Evolutionary conservation across 1,284 basidiomycete genomes (phyloP), one percentile per base, ranked within the genome.

Genomic region (Wallemia ichthyophaga): DNA sequence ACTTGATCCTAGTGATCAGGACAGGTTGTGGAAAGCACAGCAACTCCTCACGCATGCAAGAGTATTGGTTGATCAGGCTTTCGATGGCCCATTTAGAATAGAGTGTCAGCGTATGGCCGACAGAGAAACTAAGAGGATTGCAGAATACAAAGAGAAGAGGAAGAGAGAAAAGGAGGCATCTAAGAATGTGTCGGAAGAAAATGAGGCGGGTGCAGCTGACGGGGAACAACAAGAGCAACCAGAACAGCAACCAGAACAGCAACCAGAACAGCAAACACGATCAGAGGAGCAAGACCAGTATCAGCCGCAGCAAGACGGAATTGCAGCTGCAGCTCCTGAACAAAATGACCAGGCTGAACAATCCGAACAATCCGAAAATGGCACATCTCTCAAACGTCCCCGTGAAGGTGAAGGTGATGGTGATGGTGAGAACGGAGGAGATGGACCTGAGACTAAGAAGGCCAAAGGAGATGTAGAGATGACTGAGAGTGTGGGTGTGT

Each of bases 41-140:
- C 83, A 88, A 59, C 87, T 98, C 87, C 77, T 81, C 61, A 89
- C 81, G 27, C 80, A 87, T 56, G 78, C 87, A 0, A 76, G 85
- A 66, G 80, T 95, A 61, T 82, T 88, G 71, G 77, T 94, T 60
- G 80, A 85, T 65, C 70, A 71, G 62, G 82, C 85, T 64, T 89
- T 95, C 67, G 94, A 98, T 67, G 76, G 78, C 0, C 75, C 78
- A 57, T 85, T 95, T 69, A 73, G 75, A 53, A 66, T 81, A 27
- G 91, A 95, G 67, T 96, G 91, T 68, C 82, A 84, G 68, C 75
- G 83, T 60, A 92, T 92, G 83, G 83, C 84, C 9, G 76, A 71
- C 57, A 74, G 92, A 28, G 83, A 91, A 70, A 71, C 76, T 61
- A 78, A 81, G 68, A 72, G 85, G 62, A 71, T 80, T 65, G 76